phyloP scores from a whole-genome alignment of 306 rosid species.

The Castanospermum australe region DNA sequence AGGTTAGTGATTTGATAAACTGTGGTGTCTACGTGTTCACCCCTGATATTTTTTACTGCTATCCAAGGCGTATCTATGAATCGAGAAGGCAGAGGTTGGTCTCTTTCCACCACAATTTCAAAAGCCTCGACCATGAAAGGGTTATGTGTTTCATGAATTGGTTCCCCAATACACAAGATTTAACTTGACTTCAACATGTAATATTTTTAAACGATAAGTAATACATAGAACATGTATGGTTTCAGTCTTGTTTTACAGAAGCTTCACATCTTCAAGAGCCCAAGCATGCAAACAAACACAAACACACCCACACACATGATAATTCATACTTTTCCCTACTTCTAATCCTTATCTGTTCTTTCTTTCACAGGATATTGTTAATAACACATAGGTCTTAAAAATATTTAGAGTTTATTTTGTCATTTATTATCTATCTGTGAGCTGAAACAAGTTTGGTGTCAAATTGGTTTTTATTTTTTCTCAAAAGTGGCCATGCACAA shows the following conservation, averaged over 20 bases:
- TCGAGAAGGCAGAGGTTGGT: conserved; percentile 80
- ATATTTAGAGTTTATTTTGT: background rate
- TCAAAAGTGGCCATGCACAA: background rate
- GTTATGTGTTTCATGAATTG: background rate
- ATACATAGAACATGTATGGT: background rate
- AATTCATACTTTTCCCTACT: background rate
- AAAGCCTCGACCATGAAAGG: background rate
- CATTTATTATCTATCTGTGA: background rate
- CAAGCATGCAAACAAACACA: background rate
- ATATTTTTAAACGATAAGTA: background rate
- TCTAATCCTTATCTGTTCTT: background rate
- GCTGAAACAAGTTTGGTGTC: background rate
- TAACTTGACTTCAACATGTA: background rate
- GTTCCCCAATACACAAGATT: background rate
- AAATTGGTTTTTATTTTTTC: background rate
- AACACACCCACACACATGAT: background rate
- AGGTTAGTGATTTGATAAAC: conserved; percentile 89
- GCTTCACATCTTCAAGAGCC: background rate
- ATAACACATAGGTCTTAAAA: background rate
- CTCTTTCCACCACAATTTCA: background rate
- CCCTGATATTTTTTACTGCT: conserved; percentile 67
- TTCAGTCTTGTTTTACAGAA: background rate
- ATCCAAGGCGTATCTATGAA: conserved; percentile 62
- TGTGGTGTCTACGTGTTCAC: conserved; percentile 87
- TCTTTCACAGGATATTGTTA: background rate